Conservation (phyloP, 495 filamentous ascomycete species). For the Penicillium macrosclerotiorum region DNA sequence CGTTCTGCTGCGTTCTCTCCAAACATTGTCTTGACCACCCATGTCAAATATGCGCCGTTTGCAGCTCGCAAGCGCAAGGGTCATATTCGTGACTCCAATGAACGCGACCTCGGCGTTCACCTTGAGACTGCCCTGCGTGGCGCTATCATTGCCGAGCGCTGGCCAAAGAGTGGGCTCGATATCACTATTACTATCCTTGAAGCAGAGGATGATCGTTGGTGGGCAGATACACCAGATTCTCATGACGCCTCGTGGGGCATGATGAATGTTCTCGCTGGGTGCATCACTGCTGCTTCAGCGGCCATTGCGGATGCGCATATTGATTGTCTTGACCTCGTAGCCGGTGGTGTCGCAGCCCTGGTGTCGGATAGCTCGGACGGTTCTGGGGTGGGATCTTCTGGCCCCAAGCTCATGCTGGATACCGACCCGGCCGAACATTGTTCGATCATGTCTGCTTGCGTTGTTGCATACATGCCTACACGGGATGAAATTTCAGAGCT, state of each 20-base stretch:
- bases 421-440: slow-evolving; percentile 76
- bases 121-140: slow-evolving; percentile 87
- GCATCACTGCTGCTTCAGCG: slow-evolving; percentile 92
- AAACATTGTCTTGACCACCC: slow-evolving; percentile 83
- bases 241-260: slow-evolving; percentile 63
- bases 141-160: slow-evolving; percentile 84
- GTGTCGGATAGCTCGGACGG: slow-evolving; percentile 47
- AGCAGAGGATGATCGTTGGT: slow-evolving; percentile 74
- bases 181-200: slow-evolving; percentile 90
- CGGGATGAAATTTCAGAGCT: slow-evolving; percentile 91
- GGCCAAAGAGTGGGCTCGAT: slow-evolving; percentile 95
- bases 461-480: slow-evolving; percentile 83
- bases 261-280: slow-evolving; percentile 89
- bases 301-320: slow-evolving; percentile 94
- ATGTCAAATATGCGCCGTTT: slow-evolving; percentile 96
- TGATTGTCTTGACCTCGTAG: slow-evolving; percentile 88
- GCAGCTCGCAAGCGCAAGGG: slow-evolving; percentile 77
- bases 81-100: slow-evolving; percentile 80
- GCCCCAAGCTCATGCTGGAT: slow-evolving; percentile 71
- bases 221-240: slow-evolving; percentile 49
- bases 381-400: slow-evolving; percentile 20
- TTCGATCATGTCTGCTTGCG: slow-evolving; percentile 71
- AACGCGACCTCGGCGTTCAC: slow-evolving; percentile 88
- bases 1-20: slow-evolving; percentile 86
- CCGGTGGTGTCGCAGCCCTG: slow-evolving; percentile 84